These are phyloP conservation scores for Albifimbria verrucaria DNA, from an alignment of 2,329 filamentous ascomycete species.

Conservation along the genomic window DNA sequence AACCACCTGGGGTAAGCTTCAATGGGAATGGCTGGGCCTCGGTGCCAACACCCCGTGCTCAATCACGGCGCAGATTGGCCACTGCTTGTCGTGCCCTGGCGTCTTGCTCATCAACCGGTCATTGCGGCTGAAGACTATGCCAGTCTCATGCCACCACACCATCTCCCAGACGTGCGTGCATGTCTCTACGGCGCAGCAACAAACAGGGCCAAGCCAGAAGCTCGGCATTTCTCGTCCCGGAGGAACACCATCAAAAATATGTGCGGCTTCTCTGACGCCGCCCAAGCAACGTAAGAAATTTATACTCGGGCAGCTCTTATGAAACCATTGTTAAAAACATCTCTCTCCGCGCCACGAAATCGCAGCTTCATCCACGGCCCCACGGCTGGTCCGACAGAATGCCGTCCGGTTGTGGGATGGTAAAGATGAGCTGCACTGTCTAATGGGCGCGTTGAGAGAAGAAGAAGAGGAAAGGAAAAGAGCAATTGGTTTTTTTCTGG, in stretches of 20 bases:
- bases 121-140: too few relatives aligned
- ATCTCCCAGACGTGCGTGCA: too few relatives aligned
- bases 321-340: constrained; percentile 39
- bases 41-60: too few relatives aligned
- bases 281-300: constrained; percentile 30
- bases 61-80: neutral
- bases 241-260: too few relatives aligned
- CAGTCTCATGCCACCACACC: neutral
- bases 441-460: constrained; percentile 67
- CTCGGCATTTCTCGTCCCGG: too few relatives aligned
- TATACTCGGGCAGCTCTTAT: constrained; percentile 57
- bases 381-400: constrained; percentile 65
- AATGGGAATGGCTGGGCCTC: neutral
- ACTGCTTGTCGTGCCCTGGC: neutral
- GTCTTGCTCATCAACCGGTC: too few relatives aligned
- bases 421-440: constrained; percentile 79
- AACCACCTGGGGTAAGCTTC: too few relatives aligned
- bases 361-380: constrained; percentile 61
- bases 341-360: constrained; percentile 57
- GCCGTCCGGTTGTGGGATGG: constrained; percentile 55
- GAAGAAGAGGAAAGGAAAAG: constrained; percentile 32
- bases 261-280: constrained; percentile 42
- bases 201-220: too few relatives aligned
- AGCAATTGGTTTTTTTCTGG: constrained; percentile 1
- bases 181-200: neutral